phyloP scores from a whole-genome alignment of 805 yeast species.

The Teunomyces atbi region DNA sequence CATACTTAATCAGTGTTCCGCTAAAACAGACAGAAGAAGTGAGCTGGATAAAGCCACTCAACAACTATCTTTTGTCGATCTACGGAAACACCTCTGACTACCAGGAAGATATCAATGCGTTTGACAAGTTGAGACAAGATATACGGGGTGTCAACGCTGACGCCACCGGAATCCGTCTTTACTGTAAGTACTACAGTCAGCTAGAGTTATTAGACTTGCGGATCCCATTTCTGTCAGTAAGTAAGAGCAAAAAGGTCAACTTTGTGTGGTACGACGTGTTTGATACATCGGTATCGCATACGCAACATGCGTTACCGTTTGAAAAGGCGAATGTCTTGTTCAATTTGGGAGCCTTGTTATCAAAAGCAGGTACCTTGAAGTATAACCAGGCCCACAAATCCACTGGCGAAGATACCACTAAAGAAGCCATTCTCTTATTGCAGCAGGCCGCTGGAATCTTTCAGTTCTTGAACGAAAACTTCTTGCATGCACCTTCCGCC shows the following conservation, averaged over 20 bases:
- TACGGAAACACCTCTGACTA: slow-evolving; percentile 65
- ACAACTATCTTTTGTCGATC: slow-evolving; percentile 52
- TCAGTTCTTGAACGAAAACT: slow-evolving; percentile 70
- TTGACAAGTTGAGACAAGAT: slow-evolving; percentile 61
- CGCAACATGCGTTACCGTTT: slow-evolving; percentile 81
- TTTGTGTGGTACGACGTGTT: slow-evolving; percentile 86
- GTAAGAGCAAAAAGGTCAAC: slow-evolving; percentile 42
- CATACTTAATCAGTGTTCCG: slow-evolving; percentile 19
- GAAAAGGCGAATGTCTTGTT: slow-evolving; percentile 85
- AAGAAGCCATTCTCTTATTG: slow-evolving; percentile 56
- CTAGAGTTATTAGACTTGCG: slow-evolving; percentile 77
- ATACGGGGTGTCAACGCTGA: slow-evolving; percentile 49
- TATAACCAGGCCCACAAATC: slow-evolving; percentile 18
- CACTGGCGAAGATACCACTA: slow-evolving; percentile 34
- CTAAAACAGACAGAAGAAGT: slow-evolving; percentile 51
- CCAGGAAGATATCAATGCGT: slow-evolving; percentile 49
- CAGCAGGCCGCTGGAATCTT: slow-evolving; percentile 80
- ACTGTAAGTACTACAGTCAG: slow-evolving; percentile 74
- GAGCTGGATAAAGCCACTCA: slow-evolving; percentile 66
- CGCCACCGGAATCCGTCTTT: slow-evolving; percentile 47
- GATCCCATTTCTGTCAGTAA: slow-evolving; percentile 61
- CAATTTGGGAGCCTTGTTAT: slow-evolving; percentile 67
- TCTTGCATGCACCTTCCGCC: slow-evolving; percentile 81
- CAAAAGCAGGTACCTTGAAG: slow-evolving; percentile 44
- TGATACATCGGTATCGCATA: slow-evolving; percentile 39